Conservation (phyloP, 2,329 filamentous ascomycete genomes). For the Ascochyta koolunga region DNA sequence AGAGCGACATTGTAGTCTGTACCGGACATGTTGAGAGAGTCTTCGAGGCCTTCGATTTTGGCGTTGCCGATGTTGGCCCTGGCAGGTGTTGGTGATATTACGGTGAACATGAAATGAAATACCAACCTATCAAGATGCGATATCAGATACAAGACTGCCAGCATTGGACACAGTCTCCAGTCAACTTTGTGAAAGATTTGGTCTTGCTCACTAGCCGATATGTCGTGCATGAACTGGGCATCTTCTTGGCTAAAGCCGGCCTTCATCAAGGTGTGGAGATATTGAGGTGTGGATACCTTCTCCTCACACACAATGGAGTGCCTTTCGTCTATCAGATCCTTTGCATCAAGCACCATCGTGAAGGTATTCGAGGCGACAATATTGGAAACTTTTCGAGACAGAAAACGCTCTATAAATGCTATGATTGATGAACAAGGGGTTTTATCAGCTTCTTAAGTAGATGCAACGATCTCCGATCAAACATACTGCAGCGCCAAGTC, state of each 20-base stretch:
- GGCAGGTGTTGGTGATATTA: neutral
- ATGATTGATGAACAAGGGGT: too few relatives aligned
- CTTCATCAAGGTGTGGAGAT: constrained; percentile 18
- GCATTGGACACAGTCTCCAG: constrained; percentile 29
- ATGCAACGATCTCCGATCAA: neutral
- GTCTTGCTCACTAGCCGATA: constrained; percentile 29
- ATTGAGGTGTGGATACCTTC: constrained; percentile 9
- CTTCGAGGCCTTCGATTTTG: constrained; percentile 40
- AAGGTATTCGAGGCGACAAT: neutral
- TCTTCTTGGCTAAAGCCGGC: constrained; percentile 31
- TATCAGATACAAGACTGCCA: constrained; percentile 36
- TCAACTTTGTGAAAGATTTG: constrained; percentile 34
- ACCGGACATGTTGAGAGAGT: constrained; percentile 44
- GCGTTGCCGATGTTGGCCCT: constrained; percentile 54
- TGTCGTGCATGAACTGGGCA: constrained; percentile 31
- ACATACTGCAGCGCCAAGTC: neutral
- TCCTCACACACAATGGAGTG: constrained; percentile 2
- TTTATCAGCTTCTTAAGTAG: neutral
- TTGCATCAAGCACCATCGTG: constrained; percentile 3
- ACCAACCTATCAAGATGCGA: constrained; percentile 36
- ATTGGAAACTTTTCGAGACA: neutral
- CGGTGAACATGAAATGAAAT: too few relatives aligned
- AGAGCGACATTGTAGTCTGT: constrained; percentile 68
- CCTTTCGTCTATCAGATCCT: constrained; percentile 1
- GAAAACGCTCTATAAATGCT: too few relatives aligned